phyloP scores from a whole-genome alignment of 164 flowering plant genomes.

The Litsea cubeba region DNA sequence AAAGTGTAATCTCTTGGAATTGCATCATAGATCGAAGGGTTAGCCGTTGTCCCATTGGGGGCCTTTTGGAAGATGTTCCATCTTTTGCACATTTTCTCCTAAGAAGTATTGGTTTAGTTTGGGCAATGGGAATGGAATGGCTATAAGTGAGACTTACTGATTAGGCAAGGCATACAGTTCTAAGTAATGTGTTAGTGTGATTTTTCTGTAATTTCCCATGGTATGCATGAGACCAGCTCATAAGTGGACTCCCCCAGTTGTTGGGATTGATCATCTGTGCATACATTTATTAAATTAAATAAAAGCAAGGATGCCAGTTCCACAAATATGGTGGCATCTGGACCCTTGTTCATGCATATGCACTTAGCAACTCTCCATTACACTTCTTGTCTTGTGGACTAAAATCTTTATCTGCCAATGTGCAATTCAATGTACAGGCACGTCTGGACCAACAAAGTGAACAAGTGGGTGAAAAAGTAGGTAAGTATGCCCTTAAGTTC shows the following conservation, averaged over 20 bases:
- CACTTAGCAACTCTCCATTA: neutral
- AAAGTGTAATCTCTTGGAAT: too few relatives aligned
- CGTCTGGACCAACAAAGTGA: slow-evolving; percentile 52
- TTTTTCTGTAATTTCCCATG: neutral
- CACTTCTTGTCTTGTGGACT: neutral
- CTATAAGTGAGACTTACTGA: neutral
- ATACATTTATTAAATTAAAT: too few relatives aligned
- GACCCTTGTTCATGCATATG: neutral
- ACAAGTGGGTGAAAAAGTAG: slow-evolving; percentile 51
- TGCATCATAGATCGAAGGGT: too few relatives aligned
- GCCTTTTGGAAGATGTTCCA: too few relatives aligned
- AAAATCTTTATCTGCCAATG: neutral
- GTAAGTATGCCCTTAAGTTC: slow-evolving; percentile 25
- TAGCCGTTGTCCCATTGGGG: too few relatives aligned
- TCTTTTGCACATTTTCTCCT: too few relatives aligned
- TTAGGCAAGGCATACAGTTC: neutral
- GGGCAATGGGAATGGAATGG: neutral
- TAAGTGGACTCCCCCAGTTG: neutral
- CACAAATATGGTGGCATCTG: neutral
- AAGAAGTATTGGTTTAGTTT: too few relatives aligned
- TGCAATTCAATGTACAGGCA: slow-evolving; percentile 40
- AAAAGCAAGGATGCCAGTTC: neutral
- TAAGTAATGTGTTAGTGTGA: neutral
- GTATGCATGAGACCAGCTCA: neutral
- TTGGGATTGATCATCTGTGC: neutral